These are phyloP conservation scores for Leishmania turanica DNA, from an alignment of 208 protist genomes.

Conservation along the genomic window DNA sequence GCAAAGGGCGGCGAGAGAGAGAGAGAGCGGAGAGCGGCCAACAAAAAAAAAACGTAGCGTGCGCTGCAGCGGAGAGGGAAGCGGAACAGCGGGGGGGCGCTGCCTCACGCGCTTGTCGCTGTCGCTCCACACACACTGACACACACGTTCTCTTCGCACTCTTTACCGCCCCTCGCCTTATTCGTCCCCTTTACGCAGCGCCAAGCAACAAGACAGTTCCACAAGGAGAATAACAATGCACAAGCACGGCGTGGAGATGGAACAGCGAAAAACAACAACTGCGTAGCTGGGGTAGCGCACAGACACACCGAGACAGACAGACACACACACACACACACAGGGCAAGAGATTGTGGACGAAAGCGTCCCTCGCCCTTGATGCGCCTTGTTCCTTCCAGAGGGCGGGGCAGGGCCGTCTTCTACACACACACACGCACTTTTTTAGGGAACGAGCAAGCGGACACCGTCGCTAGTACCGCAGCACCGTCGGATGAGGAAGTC, in stretches of 20 bases:
- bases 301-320: neutral
- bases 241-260: neutral
- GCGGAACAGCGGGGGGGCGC: neutral
- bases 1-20: neutral
- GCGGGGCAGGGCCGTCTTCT: neutral
- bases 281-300: neutral
- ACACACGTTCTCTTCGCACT: neutral
- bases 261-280: neutral
- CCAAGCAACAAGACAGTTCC: neutral
- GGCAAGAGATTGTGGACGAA: neutral
- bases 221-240: neutral
- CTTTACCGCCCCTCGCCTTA: neutral
- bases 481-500: neutral
- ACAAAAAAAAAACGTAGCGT: neutral
- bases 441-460: neutral
- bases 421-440: neutral
- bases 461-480: neutral
- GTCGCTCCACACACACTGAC: neutral
- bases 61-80: neutral
- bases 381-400: neutral
- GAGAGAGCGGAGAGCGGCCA: neutral
- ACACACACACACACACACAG: neutral
- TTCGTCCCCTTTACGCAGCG: neutral
- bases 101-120: neutral
- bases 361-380: neutral